These are phyloP conservation scores for Colletotrichum filicis DNA, from an alignment of 2,329 filamentous ascomycete genomes.

Conservation along the genomic window DNA sequence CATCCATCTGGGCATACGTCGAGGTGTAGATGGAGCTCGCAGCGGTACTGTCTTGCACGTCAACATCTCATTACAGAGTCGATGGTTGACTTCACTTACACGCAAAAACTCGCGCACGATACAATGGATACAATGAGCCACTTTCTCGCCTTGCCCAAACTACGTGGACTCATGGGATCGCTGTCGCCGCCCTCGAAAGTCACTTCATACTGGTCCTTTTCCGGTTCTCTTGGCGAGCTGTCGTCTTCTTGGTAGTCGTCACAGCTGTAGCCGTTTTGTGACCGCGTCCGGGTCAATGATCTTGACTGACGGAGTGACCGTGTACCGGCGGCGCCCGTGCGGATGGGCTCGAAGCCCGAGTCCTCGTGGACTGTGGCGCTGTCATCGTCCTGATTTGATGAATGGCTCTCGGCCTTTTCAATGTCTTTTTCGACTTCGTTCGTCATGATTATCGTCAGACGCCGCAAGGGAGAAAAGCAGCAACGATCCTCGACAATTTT, in stretches of 20 bases:
- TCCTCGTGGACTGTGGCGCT: conserved; percentile 17
- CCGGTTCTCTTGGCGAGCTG: conserved; percentile 31
- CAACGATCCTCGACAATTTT: neutral
- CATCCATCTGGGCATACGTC: conserved; percentile 81
- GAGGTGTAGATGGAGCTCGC: conserved; percentile 90
- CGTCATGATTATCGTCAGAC: neutral
- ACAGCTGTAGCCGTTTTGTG: conserved; percentile 58
- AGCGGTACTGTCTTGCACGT: conserved; percentile 70
- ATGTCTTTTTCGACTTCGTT: conserved; percentile 32
- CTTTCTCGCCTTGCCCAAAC: conserved; percentile 72
- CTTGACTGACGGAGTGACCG: conserved; percentile 25
- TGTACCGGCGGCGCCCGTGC: conserved; percentile 30
- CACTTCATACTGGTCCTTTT: conserved; percentile 72
- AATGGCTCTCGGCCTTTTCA: conserved; percentile 34
- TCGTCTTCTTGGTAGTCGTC: conserved; percentile 43
- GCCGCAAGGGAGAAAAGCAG: no score
- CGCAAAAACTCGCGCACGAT: conserved; percentile 80
- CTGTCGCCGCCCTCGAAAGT: conserved; percentile 76
- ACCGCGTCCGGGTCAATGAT: conserved; percentile 46
- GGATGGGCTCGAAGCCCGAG: conserved; percentile 41
- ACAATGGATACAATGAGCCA: conserved; percentile 84
- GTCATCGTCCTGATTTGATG: conserved; percentile 19
- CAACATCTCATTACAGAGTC: conserved; percentile 8
- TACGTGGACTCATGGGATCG: conserved; percentile 81
- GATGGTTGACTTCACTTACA: conserved; percentile 72